Evolutionary conservation across 2,329 filamentous ascomycete species (phyloP).

Genomic region (Helotiales sp.): DNA sequence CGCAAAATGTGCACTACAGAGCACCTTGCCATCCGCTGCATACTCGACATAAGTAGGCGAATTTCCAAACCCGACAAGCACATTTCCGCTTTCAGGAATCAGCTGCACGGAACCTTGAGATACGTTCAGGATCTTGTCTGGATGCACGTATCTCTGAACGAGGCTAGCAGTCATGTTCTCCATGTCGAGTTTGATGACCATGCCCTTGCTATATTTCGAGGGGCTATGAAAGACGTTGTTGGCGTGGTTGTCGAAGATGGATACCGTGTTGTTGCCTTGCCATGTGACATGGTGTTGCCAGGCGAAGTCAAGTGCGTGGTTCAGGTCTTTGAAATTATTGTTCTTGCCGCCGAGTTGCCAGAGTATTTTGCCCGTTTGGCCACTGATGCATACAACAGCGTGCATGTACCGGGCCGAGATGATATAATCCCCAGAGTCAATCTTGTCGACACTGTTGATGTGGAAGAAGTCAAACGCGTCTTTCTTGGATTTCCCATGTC

Average conservation of each 20-base stretch:
- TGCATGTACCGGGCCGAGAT: slow-evolving; percentile 47
- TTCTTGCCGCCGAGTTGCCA: slow-evolving; percentile 48
- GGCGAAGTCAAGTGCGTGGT: slow-evolving; percentile 44
- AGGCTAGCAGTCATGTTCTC: slow-evolving; percentile 44
- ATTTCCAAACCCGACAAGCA: slow-evolving; percentile 51
- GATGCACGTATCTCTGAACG: slow-evolving; percentile 40
- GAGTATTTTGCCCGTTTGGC: slow-evolving; percentile 44
- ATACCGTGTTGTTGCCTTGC: slow-evolving; percentile 21
- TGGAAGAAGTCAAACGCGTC: slow-evolving; percentile 30
- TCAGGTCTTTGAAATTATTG: slow-evolving; percentile 40
- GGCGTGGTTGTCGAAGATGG: slow-evolving; percentile 36
- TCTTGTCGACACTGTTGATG: slow-evolving; percentile 41
- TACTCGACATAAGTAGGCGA: slow-evolving; percentile 50
- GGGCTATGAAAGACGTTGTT: slow-evolving; percentile 39
- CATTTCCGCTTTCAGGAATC: slow-evolving; percentile 45
- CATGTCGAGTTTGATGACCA: slow-evolving; percentile 42
- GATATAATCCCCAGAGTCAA: slow-evolving; percentile 44
- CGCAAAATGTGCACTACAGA: slow-evolving; percentile 45
- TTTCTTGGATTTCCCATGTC: slow-evolving; percentile 14
- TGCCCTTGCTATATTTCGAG: slow-evolving; percentile 28
- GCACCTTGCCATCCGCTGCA: slow-evolving; percentile 38
- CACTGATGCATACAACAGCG: slow-evolving; percentile 47
- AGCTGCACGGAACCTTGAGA: slow-evolving; percentile 47
- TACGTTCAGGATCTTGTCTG: slow-evolving; percentile 38
- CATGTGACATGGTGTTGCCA: slow-evolving; percentile 51